These are phyloP conservation scores for Posidonia oceanica DNA, from an alignment of 116 monocot species.

Conservation along the genomic window DNA sequence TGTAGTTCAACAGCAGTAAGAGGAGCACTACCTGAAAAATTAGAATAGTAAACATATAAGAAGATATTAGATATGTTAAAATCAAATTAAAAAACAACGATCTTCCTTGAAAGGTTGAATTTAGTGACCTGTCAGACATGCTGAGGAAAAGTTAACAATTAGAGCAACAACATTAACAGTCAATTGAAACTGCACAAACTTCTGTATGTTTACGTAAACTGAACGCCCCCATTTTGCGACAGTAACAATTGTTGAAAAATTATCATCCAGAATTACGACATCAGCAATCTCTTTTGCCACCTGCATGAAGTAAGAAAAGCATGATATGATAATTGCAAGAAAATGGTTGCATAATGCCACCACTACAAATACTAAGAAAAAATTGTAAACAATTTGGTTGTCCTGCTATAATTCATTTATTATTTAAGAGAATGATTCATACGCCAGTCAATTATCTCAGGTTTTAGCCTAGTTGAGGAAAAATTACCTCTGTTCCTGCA, in stretches of 20 bases:
- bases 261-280: slow-evolving; percentile 74
- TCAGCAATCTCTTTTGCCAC: slow-evolving; percentile 84
- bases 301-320: slow-evolving; percentile 15
- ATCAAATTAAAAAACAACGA: neutral
- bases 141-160: slow-evolving; percentile 59
- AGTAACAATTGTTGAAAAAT: slow-evolving; percentile 63
- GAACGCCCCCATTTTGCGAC: slow-evolving; percentile 82
- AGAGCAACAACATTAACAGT: slow-evolving; percentile 81
- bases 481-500: slow-evolving; percentile 66
- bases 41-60: neutral
- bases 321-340: neutral
- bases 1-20: slow-evolving; percentile 79
- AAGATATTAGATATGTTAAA: neutral
- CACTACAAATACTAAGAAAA: neutral
- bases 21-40: slow-evolving; percentile 52
- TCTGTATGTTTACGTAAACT: slow-evolving; percentile 74
- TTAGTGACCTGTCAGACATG: slow-evolving; percentile 55
- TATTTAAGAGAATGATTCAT: too few relatives aligned
- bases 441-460: too few relatives aligned
- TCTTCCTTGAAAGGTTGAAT: neutral
- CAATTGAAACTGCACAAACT: slow-evolving; percentile 74
- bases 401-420: too few relatives aligned
- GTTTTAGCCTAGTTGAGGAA: too few relatives aligned
- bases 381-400: too few relatives aligned
- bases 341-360: neutral